Conservation (phyloP, 2,329 filamentous ascomycete genomes). For the Achaetomium macrosporum region DNA sequence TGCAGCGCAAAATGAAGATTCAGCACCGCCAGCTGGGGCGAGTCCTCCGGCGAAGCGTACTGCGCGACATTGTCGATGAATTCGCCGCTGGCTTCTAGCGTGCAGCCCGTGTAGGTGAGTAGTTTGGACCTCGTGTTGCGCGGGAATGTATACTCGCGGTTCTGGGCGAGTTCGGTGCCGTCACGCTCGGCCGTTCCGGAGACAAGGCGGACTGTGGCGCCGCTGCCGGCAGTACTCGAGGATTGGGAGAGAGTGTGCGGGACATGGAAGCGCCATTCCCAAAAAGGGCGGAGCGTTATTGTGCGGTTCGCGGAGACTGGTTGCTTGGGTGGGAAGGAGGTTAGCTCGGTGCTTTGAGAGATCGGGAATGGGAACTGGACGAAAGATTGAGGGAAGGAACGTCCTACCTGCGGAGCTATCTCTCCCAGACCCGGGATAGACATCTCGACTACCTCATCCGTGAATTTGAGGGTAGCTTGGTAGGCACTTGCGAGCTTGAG, state of each 20-base stretch:
- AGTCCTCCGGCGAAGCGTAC: conserved; percentile 65
- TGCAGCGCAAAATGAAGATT: conserved; percentile 88
- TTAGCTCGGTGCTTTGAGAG: background rate
- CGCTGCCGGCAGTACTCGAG: conserved; percentile 39
- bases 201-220: conserved; percentile 54
- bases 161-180: conserved; percentile 82
- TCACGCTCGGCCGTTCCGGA: conserved; percentile 88
- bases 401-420: conserved; percentile 18
- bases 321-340: background rate
- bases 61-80: conserved; percentile 53
- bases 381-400: background rate
- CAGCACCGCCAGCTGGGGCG: conserved; percentile 70
- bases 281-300: conserved; percentile 53
- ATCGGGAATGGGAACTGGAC: background rate
- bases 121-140: conserved; percentile 75
- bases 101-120: conserved; percentile 87
- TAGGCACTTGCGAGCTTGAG: background rate
- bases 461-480: background rate
- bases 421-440: conserved; percentile 24
- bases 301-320: conserved; percentile 37
- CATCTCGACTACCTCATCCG: conserved; percentile 12
- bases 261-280: conserved; percentile 76
- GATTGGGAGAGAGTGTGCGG: conserved; percentile 32
- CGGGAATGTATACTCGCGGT: conserved; percentile 72
- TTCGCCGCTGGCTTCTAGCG: conserved; percentile 66